A percentile compares a stretch with the other conserved stretches of the same genome.
phyloP scores from a whole-genome alignment of 2,329 filamentous ascomycete genomes.

The Hymenotorrendiella dingleyae region DNA sequence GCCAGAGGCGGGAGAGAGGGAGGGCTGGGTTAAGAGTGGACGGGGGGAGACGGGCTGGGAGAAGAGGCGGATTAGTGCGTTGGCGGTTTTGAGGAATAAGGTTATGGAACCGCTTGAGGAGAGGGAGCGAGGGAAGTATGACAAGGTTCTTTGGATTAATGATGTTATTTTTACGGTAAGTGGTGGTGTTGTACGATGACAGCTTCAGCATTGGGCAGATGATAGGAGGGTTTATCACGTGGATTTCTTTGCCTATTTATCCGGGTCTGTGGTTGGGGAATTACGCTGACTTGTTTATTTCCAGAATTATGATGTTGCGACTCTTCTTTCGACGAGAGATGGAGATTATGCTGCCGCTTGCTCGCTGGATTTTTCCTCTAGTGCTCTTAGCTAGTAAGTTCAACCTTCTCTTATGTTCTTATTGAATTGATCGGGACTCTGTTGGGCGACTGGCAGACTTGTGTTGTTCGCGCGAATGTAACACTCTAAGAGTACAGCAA shows the following conservation, averaged over 20 bases:
- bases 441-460: too few relatives aligned
- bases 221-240: slow-evolving; percentile 17
- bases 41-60: slow-evolving; percentile 35
- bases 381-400: slow-evolving; percentile 33
- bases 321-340: slow-evolving; percentile 49
- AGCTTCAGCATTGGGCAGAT: not conserved
- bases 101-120: slow-evolving; percentile 37
- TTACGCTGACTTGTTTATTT: too few relatives aligned
- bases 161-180: slow-evolving; percentile 56
- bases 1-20: slow-evolving; percentile 15
- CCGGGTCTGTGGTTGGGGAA: too few relatives aligned
- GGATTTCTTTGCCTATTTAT: not conserved
- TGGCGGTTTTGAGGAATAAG: slow-evolving; percentile 58
- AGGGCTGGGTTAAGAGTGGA: slow-evolving; percentile 60
- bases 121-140: slow-evolving; percentile 32
- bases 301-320: slow-evolving; percentile 49
- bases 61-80: slow-evolving; percentile 58
- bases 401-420: too few relatives aligned
- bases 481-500: too few relatives aligned
- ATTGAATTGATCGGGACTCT: too few relatives aligned
- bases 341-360: slow-evolving; percentile 58
- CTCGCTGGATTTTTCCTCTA: slow-evolving; percentile 52
- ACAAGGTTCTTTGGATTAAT: slow-evolving; percentile 57
- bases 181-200: slow-evolving; percentile 13
- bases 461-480: too few relatives aligned